Percentiles rank a stretch among this genome's conserved stretches.
Evolutionary conservation across 352 stramenopile species (phyloP).

Genomic region (Globisporangium abappressorium): DNA sequence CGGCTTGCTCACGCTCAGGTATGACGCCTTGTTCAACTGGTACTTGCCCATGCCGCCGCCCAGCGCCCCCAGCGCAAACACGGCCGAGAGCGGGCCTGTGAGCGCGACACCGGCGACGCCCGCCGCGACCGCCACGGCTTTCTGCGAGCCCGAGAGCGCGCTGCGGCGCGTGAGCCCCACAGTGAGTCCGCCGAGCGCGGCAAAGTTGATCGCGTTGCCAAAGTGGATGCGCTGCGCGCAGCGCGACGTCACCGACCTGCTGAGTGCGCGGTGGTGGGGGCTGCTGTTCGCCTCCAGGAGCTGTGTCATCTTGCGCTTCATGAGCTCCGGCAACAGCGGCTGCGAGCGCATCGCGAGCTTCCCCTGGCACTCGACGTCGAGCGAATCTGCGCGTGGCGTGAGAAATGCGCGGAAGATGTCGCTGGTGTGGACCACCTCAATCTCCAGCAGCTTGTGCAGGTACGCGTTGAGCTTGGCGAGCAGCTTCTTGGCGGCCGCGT

Average conservation of each 20-base stretch:
- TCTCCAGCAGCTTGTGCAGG: conserved; percentile 57
- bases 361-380: conserved; percentile 25
- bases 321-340: conserved; percentile 3
- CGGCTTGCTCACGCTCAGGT: conserved; percentile 42
- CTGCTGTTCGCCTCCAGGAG: neutral
- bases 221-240: conserved; percentile 39
- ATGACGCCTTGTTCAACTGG: conserved; percentile 62
- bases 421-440: conserved; percentile 42
- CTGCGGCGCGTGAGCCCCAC: conserved; percentile 53
- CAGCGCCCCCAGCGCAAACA: conserved; percentile 50
- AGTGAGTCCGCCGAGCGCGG: conserved; percentile 43
- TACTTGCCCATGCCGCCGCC: conserved; percentile 60
- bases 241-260: conserved; percentile 22
- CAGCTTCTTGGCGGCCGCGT: conserved; percentile 32
- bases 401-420: conserved; percentile 45
- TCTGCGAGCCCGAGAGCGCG: conserved; percentile 50
- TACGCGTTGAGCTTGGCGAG: conserved; percentile 57
- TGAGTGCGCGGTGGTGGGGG: conserved; percentile 4
- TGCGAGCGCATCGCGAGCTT: neutral
- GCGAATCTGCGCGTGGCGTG: conserved; percentile 31
- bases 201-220: conserved; percentile 41
- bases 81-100: conserved; percentile 45
- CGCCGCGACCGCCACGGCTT: conserved; percentile 45
- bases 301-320: neutral
- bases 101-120: conserved; percentile 54